Base-by-base conservation (phyloP, 441 rosid genomes). In the Theobroma grandiflorum region DNA sequence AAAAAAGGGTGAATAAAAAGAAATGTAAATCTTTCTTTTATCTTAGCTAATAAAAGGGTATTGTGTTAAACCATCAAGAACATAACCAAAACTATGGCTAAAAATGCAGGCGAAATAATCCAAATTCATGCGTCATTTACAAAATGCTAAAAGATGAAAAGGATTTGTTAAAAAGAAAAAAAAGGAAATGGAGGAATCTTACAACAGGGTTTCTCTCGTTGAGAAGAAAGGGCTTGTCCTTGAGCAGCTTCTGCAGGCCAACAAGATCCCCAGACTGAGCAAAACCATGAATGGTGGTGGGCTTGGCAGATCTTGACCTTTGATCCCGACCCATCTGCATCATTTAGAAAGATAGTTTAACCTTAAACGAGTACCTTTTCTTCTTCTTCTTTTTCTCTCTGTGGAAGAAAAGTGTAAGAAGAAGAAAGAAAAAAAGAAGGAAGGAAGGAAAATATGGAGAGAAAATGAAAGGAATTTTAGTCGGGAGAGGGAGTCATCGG, bases 141-240 rank as follows among this genome's bases (percentile, higher is more conserved):
- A 40, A 66, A 20, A 8, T 42, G n/a, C 31, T 1, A 38, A 67
- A 18, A 10, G 35, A 0, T 9, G 4, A 15, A 58, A n/a, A 26
- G 40, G 15, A 0, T 26, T 26, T 26, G 0, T 26, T 26, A 8
- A 26, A 52, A 12, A 10, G 14, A 31, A 12, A 15, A 53, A 38
- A 35, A 5, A 18, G 22, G 3, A 57, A 37, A 77, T 26, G 52
- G 72, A 43, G 43, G 47, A 69, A 86, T 82, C 93, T 82, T 86
- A 96, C 99, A 50, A 93, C 95, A 78, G 98, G 93, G 80, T 94
- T 91, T 52, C 95, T 85, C 64, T 94, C 96, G 74, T 97, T 91
- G 86, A 97, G 91, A 81, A 95, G 95, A 85, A 86, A 88, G 70
- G 95, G 92, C 68, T 86, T 87, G 75, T 83, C 90, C 9, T 86